phyloP scores from a whole-genome alignment of 805 yeast genomes.

The Yamadazyma takamatsuzukensis region DNA sequence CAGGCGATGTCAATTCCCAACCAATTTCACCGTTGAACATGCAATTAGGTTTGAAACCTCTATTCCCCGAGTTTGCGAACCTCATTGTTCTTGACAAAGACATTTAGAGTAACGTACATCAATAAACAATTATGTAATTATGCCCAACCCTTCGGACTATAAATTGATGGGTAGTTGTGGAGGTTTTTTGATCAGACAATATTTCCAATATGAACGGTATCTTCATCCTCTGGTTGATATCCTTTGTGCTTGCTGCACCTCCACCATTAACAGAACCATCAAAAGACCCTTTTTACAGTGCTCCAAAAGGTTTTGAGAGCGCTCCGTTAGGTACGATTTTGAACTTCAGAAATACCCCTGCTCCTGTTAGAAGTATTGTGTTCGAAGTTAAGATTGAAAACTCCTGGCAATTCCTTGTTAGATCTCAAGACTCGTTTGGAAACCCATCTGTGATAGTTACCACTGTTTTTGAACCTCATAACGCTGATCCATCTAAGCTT shows the following conservation, averaged over 20 bases:
- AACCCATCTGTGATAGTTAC: constrained; percentile 22
- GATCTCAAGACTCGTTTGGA: constrained; percentile 22
- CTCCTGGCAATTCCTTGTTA: constrained; percentile 20
- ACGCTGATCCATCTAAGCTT: constrained; percentile 23
- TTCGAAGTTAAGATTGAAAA: constrained; percentile 18
- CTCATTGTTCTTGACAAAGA: too few relatives aligned
- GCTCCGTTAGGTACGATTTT: constrained; percentile 21
- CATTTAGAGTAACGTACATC: too few relatives aligned
- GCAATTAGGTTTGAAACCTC: too few relatives aligned
- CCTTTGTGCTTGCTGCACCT: constrained; percentile 3
- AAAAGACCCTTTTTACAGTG: constrained; percentile 22
- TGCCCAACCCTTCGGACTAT: too few relatives aligned
- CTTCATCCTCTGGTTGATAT: constrained; percentile 30
- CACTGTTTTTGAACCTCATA: constrained; percentile 27
- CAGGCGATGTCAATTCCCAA: too few relatives aligned
- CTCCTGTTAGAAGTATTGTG: constrained; percentile 14
- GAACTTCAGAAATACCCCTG: constrained; percentile 18
- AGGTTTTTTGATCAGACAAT: too few relatives aligned
- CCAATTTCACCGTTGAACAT: too few relatives aligned
- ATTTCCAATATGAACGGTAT: too few relatives aligned
- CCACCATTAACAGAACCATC: constrained; percentile 9
- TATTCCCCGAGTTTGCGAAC: too few relatives aligned
- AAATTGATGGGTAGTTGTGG: too few relatives aligned
- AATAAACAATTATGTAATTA: too few relatives aligned
- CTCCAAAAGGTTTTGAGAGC: constrained; percentile 20